Evolutionary conservation across 768 basidiomycete species (phyloP).

Genomic region (Rhizopogon vinicolor): DNA sequence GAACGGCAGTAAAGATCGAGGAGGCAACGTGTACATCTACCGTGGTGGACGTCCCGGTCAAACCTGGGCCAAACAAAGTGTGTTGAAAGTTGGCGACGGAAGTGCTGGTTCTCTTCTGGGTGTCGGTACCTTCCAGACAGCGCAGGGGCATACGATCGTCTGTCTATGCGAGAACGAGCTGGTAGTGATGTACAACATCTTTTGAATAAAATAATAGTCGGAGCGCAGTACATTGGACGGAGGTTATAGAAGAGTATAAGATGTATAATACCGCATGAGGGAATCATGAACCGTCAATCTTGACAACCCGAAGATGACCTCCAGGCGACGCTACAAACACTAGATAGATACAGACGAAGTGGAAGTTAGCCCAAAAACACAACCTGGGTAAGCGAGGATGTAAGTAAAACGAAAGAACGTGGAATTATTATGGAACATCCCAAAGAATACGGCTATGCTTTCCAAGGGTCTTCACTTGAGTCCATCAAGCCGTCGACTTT

Average conservation of each 20-base stretch:
- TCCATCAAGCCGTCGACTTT: constrained; percentile 64
- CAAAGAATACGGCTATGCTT: constrained; percentile 20
- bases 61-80: constrained; percentile 72
- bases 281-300: constrained; percentile 30
- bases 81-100: constrained; percentile 71
- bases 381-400: constrained; percentile 8
- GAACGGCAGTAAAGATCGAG: constrained; percentile 58
- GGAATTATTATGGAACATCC: background rate
- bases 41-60: constrained; percentile 47
- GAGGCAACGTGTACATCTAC: constrained; percentile 87
- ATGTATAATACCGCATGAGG: constrained; percentile 32
- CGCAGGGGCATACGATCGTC: constrained; percentile 40
- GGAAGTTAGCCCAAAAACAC: constrained; percentile 16
- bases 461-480: constrained; percentile 55
- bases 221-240: constrained; percentile 26
- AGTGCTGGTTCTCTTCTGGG: constrained; percentile 74
- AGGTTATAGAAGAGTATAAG: constrained; percentile 31
- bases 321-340: constrained; percentile 17
- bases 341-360: constrained; percentile 27
- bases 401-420: background rate
- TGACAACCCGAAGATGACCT: constrained; percentile 21
- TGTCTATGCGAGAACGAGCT: constrained; percentile 79
- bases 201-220: constrained; percentile 19
- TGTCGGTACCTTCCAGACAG: constrained; percentile 47
- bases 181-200: constrained; percentile 47